phyloP scores from a whole-genome alignment of 495 filamentous ascomycete species.

The Aspergillus mulundensis region DNA sequence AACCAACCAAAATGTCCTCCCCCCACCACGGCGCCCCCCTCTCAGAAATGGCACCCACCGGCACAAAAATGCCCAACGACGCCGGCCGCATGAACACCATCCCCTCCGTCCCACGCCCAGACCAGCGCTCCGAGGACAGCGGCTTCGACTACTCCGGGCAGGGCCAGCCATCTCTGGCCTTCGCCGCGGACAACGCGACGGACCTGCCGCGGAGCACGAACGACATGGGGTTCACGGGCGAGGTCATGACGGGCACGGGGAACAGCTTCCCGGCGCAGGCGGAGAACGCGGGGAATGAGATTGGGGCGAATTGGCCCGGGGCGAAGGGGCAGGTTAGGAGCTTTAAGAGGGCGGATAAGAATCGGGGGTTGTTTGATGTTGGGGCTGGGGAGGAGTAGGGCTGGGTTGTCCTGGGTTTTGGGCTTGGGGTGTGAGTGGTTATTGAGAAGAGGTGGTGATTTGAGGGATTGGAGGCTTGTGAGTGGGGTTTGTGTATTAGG shows the following conservation, averaged over 20 bases:
- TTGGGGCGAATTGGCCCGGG: slow-evolving; percentile 5
- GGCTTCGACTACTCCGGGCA: slow-evolving; percentile 29
- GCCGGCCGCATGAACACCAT: slow-evolving; percentile 50
- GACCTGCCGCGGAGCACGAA: slow-evolving; percentile 48
- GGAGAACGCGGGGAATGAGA: slow-evolving; percentile 40
- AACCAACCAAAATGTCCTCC: slow-evolving; percentile 14
- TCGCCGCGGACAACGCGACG: slow-evolving; percentile 49
- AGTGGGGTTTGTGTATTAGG: no score
- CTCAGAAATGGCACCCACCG: slow-evolving; percentile 49
- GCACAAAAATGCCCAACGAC: slow-evolving; percentile 52
- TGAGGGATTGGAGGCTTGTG: no score
- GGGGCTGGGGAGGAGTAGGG: background rate
- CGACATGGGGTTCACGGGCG: slow-evolving; percentile 44
- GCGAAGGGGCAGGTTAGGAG: slow-evolving; percentile 4
- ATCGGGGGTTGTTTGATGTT: slow-evolving; percentile 1
- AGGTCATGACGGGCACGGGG: slow-evolving; percentile 50
- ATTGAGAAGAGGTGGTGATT: background rate
- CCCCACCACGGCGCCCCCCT: slow-evolving; percentile 33
- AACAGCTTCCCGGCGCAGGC: slow-evolving; percentile 40
- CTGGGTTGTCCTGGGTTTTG: no score
- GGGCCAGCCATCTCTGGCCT: slow-evolving; percentile 31
- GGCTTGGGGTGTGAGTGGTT: no score
- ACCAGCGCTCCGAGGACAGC: slow-evolving; percentile 38
- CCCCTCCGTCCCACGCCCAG: slow-evolving; percentile 53
- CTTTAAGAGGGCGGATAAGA: slow-evolving; percentile 1